These are phyloP conservation scores for Colletotrichum viniferum DNA, from an alignment of 2,329 filamentous ascomycete species.

Conservation along the genomic window DNA sequence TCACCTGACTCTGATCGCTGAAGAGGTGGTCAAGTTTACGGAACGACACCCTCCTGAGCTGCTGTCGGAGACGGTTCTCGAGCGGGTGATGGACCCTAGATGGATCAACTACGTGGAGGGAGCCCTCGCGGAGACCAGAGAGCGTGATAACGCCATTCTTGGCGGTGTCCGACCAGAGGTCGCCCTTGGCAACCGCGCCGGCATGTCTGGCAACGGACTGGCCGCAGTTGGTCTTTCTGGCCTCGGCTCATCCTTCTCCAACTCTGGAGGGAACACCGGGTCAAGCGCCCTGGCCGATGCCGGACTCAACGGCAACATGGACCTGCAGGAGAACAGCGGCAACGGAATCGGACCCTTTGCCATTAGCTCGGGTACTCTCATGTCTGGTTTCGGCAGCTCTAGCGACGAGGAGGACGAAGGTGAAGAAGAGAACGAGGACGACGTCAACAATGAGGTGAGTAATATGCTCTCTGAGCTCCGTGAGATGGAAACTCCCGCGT, in stretches of 20 bases:
- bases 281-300: constrained; percentile 22
- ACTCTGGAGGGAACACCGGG: constrained; percentile 23
- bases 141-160: constrained; percentile 97
- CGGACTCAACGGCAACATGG: constrained; percentile 52
- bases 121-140: constrained; percentile 88
- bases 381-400: constrained; percentile 92
- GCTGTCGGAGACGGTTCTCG: constrained; percentile 81
- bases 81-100: constrained; percentile 85
- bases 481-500: constrained; percentile 16
- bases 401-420: constrained; percentile 98
- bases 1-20: constrained; percentile 93
- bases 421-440: constrained; percentile 82
- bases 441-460: constrained; percentile 72
- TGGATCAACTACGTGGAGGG: constrained; percentile 97
- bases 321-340: constrained; percentile 66
- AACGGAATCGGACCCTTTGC: constrained; percentile 75
- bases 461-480: constrained; percentile 26
- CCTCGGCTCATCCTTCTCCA: constrained; percentile 38
- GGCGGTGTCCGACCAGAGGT: constrained; percentile 93
- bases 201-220: constrained; percentile 47
- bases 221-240: constrained; percentile 47
- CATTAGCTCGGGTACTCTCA: constrained; percentile 73
- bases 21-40: constrained; percentile 98
- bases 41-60: constrained; percentile 90
- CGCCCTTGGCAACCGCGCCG: constrained; percentile 78